These are phyloP conservation scores for Pyrenopolyporus hunteri DNA, from an alignment of 495 filamentous ascomycete species.

Conservation along the genomic window DNA sequence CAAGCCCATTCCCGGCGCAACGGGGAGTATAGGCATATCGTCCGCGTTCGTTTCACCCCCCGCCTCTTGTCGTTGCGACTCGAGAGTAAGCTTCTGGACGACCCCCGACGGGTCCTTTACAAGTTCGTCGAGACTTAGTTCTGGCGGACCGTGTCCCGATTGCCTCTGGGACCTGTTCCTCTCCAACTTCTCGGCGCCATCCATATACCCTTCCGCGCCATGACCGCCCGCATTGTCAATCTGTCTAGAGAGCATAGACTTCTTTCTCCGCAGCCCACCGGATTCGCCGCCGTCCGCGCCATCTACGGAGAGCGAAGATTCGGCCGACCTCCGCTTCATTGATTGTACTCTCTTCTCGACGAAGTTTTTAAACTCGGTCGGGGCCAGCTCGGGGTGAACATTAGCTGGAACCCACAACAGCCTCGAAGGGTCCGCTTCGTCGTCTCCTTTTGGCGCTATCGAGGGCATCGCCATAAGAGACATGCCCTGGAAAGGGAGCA, in stretches of 20 bases:
- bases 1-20: slow-evolving; percentile 76
- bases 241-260: slow-evolving; percentile 93
- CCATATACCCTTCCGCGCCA: slow-evolving; percentile 70
- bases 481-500: slow-evolving; percentile 77
- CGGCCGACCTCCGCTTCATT: slow-evolving; percentile 83
- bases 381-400: slow-evolving; percentile 92
- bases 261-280: slow-evolving; percentile 78
- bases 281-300: slow-evolving; percentile 64
- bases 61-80: slow-evolving; percentile 43
- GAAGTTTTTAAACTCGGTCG: slow-evolving; percentile 95
- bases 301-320: slow-evolving; percentile 69
- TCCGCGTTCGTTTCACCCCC: slow-evolving; percentile 60
- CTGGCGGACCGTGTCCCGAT: slow-evolving; percentile 50
- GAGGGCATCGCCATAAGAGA: slow-evolving; percentile 69
- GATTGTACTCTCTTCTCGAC: slow-evolving; percentile 89
- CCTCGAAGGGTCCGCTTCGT: slow-evolving; percentile 86
- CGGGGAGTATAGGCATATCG: slow-evolving; percentile 86
- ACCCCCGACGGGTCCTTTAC: slow-evolving; percentile 80
- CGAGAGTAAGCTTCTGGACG: slow-evolving; percentile 67
- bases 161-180: slow-evolving; percentile 69
- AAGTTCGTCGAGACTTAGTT: slow-evolving; percentile 72
- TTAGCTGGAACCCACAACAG: slow-evolving; percentile 96
- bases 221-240: slow-evolving; percentile 74
- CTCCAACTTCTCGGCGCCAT: slow-evolving; percentile 86
- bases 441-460: slow-evolving; percentile 73